Evolutionary conservation across 345 rosid species (phyloP).

Genomic region (Cardamine occulta): DNA sequence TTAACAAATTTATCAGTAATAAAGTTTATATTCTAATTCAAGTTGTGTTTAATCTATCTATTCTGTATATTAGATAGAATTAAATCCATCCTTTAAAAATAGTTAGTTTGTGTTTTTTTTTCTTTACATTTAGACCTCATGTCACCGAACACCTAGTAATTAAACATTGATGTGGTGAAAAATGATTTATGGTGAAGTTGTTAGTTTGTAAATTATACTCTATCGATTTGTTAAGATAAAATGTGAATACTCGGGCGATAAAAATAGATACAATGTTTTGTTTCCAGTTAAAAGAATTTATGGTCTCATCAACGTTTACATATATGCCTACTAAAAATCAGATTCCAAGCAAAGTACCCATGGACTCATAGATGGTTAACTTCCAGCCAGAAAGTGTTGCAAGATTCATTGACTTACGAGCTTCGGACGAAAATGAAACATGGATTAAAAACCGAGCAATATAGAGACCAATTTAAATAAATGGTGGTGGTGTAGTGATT

Average conservation of each 20-base stretch:
- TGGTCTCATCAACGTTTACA: not conserved
- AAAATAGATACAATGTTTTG: not conserved
- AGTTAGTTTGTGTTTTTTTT: not conserved
- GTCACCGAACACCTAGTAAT: not conserved
- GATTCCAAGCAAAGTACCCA: too few relatives aligned
- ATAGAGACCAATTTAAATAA: not conserved
- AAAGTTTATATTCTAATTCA: too few relatives aligned
- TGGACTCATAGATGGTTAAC: too few relatives aligned
- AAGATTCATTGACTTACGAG: not conserved
- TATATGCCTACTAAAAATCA: not conserved
- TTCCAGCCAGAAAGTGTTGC: not conserved
- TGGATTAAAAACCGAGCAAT: not conserved
- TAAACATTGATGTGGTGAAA: not conserved
- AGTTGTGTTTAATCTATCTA: too few relatives aligned
- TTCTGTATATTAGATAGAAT: too few relatives aligned
- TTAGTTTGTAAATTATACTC: not conserved
- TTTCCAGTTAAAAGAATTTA: not conserved
- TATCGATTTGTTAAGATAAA: not conserved
- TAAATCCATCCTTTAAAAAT: not conserved
- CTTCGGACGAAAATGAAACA: not conserved
- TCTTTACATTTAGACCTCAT: not conserved
- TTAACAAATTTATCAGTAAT: not conserved
- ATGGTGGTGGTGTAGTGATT: too few relatives aligned
- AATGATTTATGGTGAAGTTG: not conserved
- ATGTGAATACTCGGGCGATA: not conserved